Conservation (phyloP, 495 filamentous ascomycete genomes). For the Barbatosphaeria neglecta region DNA sequence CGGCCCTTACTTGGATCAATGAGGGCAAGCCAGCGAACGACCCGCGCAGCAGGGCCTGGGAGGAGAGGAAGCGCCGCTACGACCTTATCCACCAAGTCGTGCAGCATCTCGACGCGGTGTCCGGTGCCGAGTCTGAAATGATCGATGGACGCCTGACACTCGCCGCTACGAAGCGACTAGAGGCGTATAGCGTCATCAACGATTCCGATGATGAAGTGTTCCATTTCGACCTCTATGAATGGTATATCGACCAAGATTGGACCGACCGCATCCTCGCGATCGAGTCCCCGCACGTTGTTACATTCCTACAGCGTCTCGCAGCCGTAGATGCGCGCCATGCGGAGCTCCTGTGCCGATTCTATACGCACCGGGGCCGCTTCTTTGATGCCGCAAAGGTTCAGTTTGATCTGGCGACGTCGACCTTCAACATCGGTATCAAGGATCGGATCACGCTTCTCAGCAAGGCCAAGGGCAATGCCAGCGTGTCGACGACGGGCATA, state of each 20-base stretch:
- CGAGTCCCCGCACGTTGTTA: constrained; percentile 69
- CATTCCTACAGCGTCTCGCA: constrained; percentile 71
- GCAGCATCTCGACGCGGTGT: constrained; percentile 58
- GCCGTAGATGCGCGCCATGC: constrained; percentile 58
- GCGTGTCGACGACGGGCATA: constrained; percentile 58
- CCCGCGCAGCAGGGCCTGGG: constrained; percentile 51
- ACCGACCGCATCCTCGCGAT: constrained; percentile 73
- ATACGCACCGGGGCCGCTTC: constrained; percentile 64
- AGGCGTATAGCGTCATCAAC: constrained; percentile 81
- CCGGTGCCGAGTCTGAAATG: constrained; percentile 50
- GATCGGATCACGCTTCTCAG: constrained; percentile 81
- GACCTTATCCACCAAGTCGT: constrained; percentile 68
- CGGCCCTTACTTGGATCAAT: constrained; percentile 58
- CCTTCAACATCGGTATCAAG: constrained; percentile 61
- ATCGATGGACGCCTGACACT: constrained; percentile 68
- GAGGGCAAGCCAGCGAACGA: constrained; percentile 49
- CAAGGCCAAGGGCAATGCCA: constrained; percentile 76
- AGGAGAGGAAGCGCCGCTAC: constrained; percentile 69
- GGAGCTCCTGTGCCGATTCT: constrained; percentile 87
- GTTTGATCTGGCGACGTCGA: constrained; percentile 67
- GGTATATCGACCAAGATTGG: constrained; percentile 79
- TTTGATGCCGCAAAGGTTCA: constrained; percentile 82
- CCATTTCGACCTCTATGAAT: constrained; percentile 88
- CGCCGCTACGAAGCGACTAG: constrained; percentile 62
- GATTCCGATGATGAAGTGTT: constrained; percentile 83